Base-by-base conservation (phyloP, 768 basidiomycete species). In the Favolaschia claudopus region DNA sequence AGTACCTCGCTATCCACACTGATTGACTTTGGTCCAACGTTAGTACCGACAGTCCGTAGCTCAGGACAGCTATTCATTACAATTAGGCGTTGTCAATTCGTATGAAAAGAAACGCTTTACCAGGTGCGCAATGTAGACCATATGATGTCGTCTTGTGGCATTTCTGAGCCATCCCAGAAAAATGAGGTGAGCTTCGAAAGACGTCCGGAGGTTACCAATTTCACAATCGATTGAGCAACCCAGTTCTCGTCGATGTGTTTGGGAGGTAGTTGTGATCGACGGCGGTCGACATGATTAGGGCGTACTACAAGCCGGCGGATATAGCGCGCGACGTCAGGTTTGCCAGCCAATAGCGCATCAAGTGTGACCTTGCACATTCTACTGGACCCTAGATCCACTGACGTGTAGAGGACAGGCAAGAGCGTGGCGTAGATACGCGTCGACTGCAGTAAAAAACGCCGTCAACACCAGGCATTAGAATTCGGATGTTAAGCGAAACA, bases 151-250 rank as follows among this genome's bases (percentile, higher is more conserved):
- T 63, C 62, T 33, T 55, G 52, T 6, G 62, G 62, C 54, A 64
- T 52, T 22, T 64, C 62, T 2, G 58, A 64, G 38, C 58, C 63
- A 38, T 60, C 63, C 63, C 63, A 64, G 50, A 64, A 64, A 50
- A 64, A 64, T 22, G 63, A 48, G 46, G 55, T 33, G 25, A 64
- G 58, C 9, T 55, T 54, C 19, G 39, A 15, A n/a, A 64, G 58
- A 13, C 58, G 58, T 15, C 58, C 58, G 33, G 58, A 29, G 4
- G 43, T 60, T 24, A 58, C 63, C 24, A 64, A 25, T 34, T 47
- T 56, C 19, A 57, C 36, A 22, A 64, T 45, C 9, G 51, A 56
- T 25, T 60, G 58, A 7, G 32, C 55, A 5, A 64, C 63, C 58
- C 58, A 60, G 4, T 33, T 32, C 34, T 64, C 63, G 34, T 64